A percentile compares a stretch with the other conserved stretches of the same genome.
Evolutionary conservation across 2,329 filamentous ascomycete genomes (phyloP).

Genomic region (Raffaelea deltoideospora): DNA sequence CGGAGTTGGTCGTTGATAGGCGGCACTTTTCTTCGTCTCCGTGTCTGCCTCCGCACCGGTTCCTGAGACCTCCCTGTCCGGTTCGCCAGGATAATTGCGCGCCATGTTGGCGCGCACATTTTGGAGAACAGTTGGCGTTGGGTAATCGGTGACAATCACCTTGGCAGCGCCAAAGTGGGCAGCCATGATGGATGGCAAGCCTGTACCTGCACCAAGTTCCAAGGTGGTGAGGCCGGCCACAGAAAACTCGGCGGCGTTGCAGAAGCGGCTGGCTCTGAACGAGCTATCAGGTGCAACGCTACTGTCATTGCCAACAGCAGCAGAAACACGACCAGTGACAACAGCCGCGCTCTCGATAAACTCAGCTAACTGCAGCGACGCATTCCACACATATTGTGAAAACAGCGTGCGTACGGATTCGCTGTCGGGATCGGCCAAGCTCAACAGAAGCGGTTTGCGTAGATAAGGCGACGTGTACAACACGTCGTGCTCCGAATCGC

Average conservation of each 20-base stretch:
- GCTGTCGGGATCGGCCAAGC: slow-evolving; percentile 29
- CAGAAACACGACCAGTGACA: slow-evolving; percentile 4
- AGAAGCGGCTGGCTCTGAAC: slow-evolving; percentile 1
- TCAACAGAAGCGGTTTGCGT: slow-evolving; percentile 26
- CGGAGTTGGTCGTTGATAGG: slow-evolving; percentile 2
- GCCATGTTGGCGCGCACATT: slow-evolving; percentile 43
- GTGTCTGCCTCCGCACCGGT: neutral
- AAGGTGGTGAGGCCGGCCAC: slow-evolving; percentile 37
- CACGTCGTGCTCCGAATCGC: slow-evolving; percentile 42
- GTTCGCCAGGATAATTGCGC: slow-evolving; percentile 21
- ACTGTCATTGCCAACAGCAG: neutral
- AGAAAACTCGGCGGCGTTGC: slow-evolving; percentile 20
- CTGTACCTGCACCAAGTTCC: slow-evolving; percentile 55
- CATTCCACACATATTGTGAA: slow-evolving; percentile 62
- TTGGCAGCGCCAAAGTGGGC: slow-evolving; percentile 29
- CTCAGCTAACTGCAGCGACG: slow-evolving; percentile 39
- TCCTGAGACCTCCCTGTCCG: no score
- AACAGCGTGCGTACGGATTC: slow-evolving; percentile 46
- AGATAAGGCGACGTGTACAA: slow-evolving; percentile 41
- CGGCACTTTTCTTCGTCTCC: neutral
- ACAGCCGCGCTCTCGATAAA: slow-evolving; percentile 35
- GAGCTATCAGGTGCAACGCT: neutral
- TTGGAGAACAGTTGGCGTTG: slow-evolving; percentile 40
- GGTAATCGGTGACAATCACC: slow-evolving; percentile 54
- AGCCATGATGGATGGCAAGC: slow-evolving; percentile 34